phyloP scores from a whole-genome alignment of 2,329 filamentous ascomycete genomes.

The Paecilomyces fulvus region DNA sequence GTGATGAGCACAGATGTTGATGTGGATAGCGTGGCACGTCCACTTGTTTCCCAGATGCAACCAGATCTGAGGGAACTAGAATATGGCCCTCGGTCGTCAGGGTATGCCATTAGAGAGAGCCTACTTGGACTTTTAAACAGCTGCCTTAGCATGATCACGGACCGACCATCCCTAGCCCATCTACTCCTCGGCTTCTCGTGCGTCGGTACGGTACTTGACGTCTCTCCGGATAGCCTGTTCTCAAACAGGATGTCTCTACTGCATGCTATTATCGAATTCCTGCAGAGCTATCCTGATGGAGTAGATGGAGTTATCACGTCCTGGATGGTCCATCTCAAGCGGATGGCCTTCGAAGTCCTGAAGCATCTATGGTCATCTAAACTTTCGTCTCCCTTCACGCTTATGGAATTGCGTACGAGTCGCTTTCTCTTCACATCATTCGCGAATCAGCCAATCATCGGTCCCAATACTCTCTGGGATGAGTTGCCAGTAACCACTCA shows the following conservation, averaged over 20 bases:
- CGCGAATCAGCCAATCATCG: constrained; percentile 61
- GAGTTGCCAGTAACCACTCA: constrained; percentile 51
- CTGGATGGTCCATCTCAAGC: constrained; percentile 63
- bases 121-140: constrained; percentile 79
- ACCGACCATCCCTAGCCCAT: constrained; percentile 81
- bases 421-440: constrained; percentile 75
- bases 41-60: constrained; percentile 61
- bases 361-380: constrained; percentile 76
- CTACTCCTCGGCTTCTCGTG: constrained; percentile 82
- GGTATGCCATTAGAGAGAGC: constrained; percentile 73
- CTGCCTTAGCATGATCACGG: constrained; percentile 65
- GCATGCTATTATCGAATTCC: constrained; percentile 67
- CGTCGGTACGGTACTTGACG: constrained; percentile 58
- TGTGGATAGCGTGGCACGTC: constrained; percentile 67
- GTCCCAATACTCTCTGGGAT: constrained; percentile 65
- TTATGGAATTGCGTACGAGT: constrained; percentile 69
- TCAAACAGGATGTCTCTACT: constrained; percentile 67
- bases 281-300: constrained; percentile 59
- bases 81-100: constrained; percentile 58
- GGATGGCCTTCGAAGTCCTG: constrained; percentile 63
- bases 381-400: constrained; percentile 64
- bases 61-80: constrained; percentile 62
- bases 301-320: constrained; percentile 53
- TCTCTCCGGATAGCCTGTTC: constrained; percentile 63
- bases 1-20: constrained; percentile 77